Base-by-base conservation (phyloP, 1,139 yeast species). In the Scheffersomyces parashehatae region DNA sequence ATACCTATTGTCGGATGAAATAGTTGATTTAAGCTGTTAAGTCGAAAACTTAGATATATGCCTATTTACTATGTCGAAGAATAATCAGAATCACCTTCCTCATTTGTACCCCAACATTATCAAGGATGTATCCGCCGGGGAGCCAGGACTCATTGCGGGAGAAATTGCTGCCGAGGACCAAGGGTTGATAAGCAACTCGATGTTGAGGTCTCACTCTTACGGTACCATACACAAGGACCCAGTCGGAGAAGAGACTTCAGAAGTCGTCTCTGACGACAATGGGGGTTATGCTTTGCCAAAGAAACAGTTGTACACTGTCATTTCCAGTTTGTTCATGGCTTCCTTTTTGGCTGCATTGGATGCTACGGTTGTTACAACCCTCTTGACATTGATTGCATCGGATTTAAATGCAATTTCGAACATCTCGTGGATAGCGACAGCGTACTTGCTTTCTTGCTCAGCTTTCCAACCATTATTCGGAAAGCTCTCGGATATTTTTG, bases 401-500 rank as follows among this genome's bases (percentile, higher is more conserved):
- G 77, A 75, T 49, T 60, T 74, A 55, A 53, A 67, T 47, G 67
- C 73, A 28, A 64, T 71, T 37, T 59, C 68, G 29, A 62, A 67
- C 51, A 68, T 74, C 45, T 70, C 77, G 24, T 74, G 77, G 82
- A 74, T 72, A 46, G 76, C 81, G 20, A 70, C 76, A 24, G 66
- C 77, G 4, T 56, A 59, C 55, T 41, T 74, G 44, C 60, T 74
- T 45, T 66, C 76, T 5, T 62, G 73, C 11, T 64, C 79, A 1
- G 79, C 79, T 1, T 73, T 72, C 54, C 79, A 74, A 63, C 97
- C 97, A 1, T 65, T 90, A 20, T 88, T 84, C 53, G 97, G 97
- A 20, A 89, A 88, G 58, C 64, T 90, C 29, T 84, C 95, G 3
- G 97, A 89, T 56, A 87, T 89, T 36, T 88, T 85, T 61, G 97